Evolutionary conservation across 495 filamentous ascomycete species (phyloP).

Genomic region (Neurospora sp.): DNA sequence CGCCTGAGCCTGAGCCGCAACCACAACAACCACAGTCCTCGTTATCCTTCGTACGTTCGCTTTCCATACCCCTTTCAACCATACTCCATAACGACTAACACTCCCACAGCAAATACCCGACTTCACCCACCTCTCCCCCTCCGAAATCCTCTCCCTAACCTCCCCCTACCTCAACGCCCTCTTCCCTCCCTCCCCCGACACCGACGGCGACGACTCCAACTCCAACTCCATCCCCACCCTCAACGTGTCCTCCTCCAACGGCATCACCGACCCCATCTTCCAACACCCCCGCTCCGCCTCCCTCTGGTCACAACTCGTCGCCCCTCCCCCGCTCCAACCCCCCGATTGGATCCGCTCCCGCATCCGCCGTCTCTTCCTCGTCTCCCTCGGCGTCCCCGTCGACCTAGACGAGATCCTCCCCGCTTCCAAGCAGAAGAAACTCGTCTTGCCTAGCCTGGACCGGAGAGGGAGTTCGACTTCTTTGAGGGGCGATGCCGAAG

Average conservation of each 20-base stretch:
- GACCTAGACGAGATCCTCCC: conserved; percentile 96
- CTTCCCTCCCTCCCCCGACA: conserved; percentile 44
- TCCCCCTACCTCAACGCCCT: conserved; percentile 46
- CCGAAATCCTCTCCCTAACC: conserved; percentile 41
- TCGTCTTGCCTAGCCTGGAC: conserved; percentile 80
- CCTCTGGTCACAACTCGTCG: conserved; percentile 92
- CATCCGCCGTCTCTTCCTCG: conserved; percentile 90
- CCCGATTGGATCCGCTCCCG: conserved; percentile 97
- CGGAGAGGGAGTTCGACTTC: conserved; percentile 36
- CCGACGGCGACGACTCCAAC: conserved; percentile 20
- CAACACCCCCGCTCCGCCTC: conserved; percentile 66
- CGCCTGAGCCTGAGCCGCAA: conserved; percentile 33
- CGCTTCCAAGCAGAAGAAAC: conserved; percentile 94
- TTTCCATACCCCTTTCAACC: no score
- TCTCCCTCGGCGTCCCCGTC: conserved; percentile 89
- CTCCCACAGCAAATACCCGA: conserved; percentile 55
- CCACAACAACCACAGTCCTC: conserved; percentile 25
- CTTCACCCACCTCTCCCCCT: conserved; percentile 49
- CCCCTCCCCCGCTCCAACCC: conserved; percentile 86
- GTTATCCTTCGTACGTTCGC: conserved; percentile 32
- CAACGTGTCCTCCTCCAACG: conserved; percentile 15
- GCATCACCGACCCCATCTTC: conserved; percentile 45
- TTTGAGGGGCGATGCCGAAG: neutral
- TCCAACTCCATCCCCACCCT: conserved; percentile 30
- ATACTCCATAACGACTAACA: neutral